These are phyloP conservation scores for Candida sakaeoensis DNA, from an alignment of 805 yeast genomes.

Conservation along the genomic window DNA sequence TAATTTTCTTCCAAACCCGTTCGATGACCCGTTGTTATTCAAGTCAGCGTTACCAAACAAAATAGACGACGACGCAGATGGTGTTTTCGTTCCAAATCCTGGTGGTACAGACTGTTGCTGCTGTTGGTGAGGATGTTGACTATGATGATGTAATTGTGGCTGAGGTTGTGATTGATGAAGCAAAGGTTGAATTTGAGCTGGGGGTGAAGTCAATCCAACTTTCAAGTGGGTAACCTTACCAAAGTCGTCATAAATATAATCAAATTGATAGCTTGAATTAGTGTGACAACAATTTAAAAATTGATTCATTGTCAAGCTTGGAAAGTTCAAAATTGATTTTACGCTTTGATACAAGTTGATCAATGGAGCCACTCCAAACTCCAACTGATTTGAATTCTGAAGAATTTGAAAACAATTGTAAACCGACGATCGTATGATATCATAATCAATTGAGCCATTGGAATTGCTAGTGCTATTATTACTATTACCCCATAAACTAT, in stretches of 20 bases:
- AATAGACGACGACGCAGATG: conserved; percentile 6
- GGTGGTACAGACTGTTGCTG: conserved; percentile 11
- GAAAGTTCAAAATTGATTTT: conserved; percentile 24
- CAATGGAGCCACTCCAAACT: conserved; percentile 34
- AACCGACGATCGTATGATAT: conserved; percentile 41
- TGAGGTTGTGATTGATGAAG: conserved; percentile 5
- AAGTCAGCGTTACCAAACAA: conserved; percentile 9
- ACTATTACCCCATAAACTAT: not conserved
- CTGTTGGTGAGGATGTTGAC: no score
- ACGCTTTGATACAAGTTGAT: conserved; percentile 30
- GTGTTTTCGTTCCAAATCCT: conserved; percentile 11
- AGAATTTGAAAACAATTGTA: conserved; percentile 36
- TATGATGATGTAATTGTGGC: not conserved
- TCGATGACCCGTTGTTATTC: not conserved
- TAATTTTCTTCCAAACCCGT: conserved; percentile 9
- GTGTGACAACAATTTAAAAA: conserved; percentile 19
- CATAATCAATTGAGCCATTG: conserved; percentile 23
- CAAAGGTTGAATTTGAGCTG: conserved; percentile 4
- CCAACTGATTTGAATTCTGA: conserved; percentile 32
- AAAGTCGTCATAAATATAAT: conserved; percentile 42
- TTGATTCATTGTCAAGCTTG: conserved; percentile 27
- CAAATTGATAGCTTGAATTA: conserved; percentile 32
- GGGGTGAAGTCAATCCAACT: conserved; percentile 14
- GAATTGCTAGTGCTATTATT: conserved; percentile 10
- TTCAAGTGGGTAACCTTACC: conserved; percentile 44